Conservation (phyloP, 768 basidiomycete genomes). For the Pleurotus cornucopiae region DNA sequence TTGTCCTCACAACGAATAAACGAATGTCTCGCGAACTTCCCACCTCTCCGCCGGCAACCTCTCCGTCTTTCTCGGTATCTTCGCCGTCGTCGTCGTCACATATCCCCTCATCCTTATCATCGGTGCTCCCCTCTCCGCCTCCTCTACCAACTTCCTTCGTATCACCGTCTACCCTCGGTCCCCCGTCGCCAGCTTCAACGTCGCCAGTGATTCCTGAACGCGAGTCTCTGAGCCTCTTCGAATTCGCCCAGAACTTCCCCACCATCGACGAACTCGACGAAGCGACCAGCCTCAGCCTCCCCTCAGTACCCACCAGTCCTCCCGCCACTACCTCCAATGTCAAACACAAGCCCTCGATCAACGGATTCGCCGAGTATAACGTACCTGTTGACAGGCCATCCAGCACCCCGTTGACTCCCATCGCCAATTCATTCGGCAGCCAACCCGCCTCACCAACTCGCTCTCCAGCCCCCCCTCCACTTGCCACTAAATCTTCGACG, state of each 20-base stretch:
- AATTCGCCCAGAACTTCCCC: constrained; percentile 67
- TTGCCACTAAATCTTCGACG: constrained; percentile 27
- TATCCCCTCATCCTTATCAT: constrained; percentile 17
- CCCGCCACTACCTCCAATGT: constrained; percentile 18
- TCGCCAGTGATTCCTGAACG: constrained; percentile 32
- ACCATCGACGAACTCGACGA: constrained; percentile 76
- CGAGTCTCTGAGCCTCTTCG: constrained; percentile 34
- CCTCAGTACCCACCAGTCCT: constrained; percentile 42
- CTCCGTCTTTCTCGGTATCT: constrained; percentile 24
- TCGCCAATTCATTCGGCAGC: constrained; percentile 57
- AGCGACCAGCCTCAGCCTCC: constrained; percentile 40
- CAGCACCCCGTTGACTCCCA: constrained; percentile 49
- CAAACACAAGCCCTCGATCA: constrained; percentile 10
- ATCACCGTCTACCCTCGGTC: constrained; percentile 65
- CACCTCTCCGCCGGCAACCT: constrained; percentile 39
- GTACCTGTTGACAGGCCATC: constrained; percentile 41
- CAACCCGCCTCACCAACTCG: constrained; percentile 58
- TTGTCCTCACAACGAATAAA: constrained; percentile 53
- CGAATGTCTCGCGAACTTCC: constrained; percentile 52
- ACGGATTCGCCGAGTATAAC: constrained; percentile 1
- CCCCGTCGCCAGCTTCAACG: constrained; percentile 69
- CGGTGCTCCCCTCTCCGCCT: constrained; percentile 18
- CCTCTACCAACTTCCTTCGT: constrained; percentile 47
- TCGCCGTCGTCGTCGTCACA: constrained; percentile 14
- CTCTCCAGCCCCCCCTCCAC: constrained; percentile 30